phyloP scores from a whole-genome alignment of 2,329 filamentous ascomycete genomes.

The Podosphaera xanthii region DNA sequence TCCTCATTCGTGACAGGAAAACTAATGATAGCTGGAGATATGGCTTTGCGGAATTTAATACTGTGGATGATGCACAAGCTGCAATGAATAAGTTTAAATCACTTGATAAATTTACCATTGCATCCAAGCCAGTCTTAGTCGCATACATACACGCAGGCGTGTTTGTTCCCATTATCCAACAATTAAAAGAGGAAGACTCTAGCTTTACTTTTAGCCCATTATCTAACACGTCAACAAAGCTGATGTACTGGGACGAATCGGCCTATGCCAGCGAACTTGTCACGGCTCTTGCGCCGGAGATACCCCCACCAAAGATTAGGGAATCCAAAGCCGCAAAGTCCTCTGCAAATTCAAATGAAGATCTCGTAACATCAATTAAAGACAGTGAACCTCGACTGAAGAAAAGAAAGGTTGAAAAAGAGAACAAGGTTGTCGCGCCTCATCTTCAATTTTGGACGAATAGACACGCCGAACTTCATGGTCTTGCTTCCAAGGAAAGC shows the following conservation, averaged over 20 bases:
- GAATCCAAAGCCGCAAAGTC: constrained; percentile 17
- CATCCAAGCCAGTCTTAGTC: constrained; percentile 45
- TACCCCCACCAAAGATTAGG: constrained; percentile 12
- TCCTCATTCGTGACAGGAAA: constrained; percentile 50
- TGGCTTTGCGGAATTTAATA: constrained; percentile 66
- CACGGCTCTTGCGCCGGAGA: constrained; percentile 29
- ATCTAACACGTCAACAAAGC: constrained; percentile 40
- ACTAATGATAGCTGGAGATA: constrained; percentile 57
- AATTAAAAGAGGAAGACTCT: constrained; percentile 28
- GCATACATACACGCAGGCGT: constrained; percentile 69
- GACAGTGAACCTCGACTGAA: constrained; percentile 21
- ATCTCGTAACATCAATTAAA: constrained; percentile 16
- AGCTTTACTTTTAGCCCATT: constrained; percentile 47
- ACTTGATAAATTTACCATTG: constrained; percentile 55
- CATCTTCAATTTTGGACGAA: constrained; percentile 52
- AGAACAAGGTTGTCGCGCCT: constrained; percentile 29
- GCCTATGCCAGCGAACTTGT: constrained; percentile 45
- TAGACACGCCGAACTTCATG: constrained; percentile 43
- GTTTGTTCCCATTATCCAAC: constrained; percentile 50
- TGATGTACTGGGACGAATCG: constrained; percentile 57
- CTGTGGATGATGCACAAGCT: constrained; percentile 50
- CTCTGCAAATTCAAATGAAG: constrained; percentile 18
- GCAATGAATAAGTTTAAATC: constrained; percentile 50
- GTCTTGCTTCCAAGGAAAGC: constrained; percentile 20
- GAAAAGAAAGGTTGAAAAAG: constrained; percentile 32